Base-by-base conservation (phyloP, 352 stramenopile genomes). In the Pythium dissimile region DNA sequence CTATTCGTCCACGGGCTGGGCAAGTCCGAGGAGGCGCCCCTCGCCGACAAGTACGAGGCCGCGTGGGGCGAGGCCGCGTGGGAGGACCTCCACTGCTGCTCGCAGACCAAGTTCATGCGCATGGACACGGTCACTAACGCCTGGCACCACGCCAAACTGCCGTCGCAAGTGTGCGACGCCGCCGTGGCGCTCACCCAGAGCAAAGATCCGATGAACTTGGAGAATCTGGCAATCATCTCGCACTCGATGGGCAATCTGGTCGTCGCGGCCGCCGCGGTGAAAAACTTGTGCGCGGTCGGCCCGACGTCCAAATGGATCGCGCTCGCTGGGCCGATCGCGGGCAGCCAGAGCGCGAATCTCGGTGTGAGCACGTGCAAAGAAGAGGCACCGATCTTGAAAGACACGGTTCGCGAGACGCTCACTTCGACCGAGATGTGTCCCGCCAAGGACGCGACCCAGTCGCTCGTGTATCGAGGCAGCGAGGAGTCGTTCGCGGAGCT, bases 181-280 rank as follows among this genome's bases (percentile, higher is more conserved):
- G 68, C 68, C 1, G 34, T 69, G 11, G 26, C 34, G 10, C 38
- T 72, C 9, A 56, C 48, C 26, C 18, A 16, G 1, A 52, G 63
- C n/a, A 54, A 59, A n/a, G 20, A 70, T 24, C 48, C 63, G n/a
- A 62, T 71, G 15, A 11, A 41, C n/a, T 20, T 54, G 5, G 46
- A 54, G 15, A 43, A 43, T 18, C 27, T 54, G 2, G 46, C 32
- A 18, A 43, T 76, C 18, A 46, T 76, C 18, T 55, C 48, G 13
- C 64, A 76, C 50, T 76, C 68, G 35, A 76, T 69, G 47, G 68
- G 64, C 12, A 76, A 76, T 32, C 23, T 76, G 34, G 54, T 72
- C 23, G 31, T 69, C 20, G 50, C 46, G 12, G 45, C 30, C 5
- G 64, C 64, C 12, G 26, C 66, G 20, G 44, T 57, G 3, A 53